Conservation (phyloP, 805 yeast species). For the Saccharomycopsis sp. region DNA sequence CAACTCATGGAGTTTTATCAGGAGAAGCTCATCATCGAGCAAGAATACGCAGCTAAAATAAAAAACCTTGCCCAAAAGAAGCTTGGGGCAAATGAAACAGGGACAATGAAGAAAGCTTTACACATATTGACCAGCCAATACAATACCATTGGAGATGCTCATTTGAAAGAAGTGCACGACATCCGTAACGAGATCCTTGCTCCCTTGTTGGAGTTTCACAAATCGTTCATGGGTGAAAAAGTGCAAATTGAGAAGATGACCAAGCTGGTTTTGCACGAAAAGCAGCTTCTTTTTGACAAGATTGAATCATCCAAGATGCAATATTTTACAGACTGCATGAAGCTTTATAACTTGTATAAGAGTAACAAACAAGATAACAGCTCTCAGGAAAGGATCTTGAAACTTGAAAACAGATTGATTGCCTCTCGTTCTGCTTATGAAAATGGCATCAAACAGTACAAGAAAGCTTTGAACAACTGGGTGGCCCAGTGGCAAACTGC, state of each 20-base stretch:
- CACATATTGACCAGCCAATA: constrained; percentile 54
- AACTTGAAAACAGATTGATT: constrained; percentile 32
- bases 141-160: constrained; percentile 47
- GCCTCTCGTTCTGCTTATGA: constrained; percentile 34
- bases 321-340: constrained; percentile 48
- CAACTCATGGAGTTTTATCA: constrained; percentile 1
- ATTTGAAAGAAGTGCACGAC: constrained; percentile 41
- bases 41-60: constrained; percentile 57
- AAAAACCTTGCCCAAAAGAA: constrained; percentile 41
- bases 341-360: constrained; percentile 59
- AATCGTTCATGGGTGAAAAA: constrained; percentile 37
- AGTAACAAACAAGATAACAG: constrained; percentile 57
- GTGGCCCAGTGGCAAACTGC: constrained; percentile 62
- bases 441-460: constrained; percentile 40
- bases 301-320: constrained; percentile 34
- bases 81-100: constrained; percentile 48
- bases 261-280: constrained; percentile 43
- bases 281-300: constrained; percentile 30
- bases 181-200: constrained; percentile 40
- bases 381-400: constrained; percentile 28
- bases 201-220: constrained; percentile 45
- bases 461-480: constrained; percentile 55
- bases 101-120: constrained; percentile 48
- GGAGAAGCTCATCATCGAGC: constrained; percentile 43
- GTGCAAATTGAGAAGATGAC: constrained; percentile 51